phyloP scores from a whole-genome alignment of 306 rosid genomes.

The Trifolium subterraneum region DNA sequence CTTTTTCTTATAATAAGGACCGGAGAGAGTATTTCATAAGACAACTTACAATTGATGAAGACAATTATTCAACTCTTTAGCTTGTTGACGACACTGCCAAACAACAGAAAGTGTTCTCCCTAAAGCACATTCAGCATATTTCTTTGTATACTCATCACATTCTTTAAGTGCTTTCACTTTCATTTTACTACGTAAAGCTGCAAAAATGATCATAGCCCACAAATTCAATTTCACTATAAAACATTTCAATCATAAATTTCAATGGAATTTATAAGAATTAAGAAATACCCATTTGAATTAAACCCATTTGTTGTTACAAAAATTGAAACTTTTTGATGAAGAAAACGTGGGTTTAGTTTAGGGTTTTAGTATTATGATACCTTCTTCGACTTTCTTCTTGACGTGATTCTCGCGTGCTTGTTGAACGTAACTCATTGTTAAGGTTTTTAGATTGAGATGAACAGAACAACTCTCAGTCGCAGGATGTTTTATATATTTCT shows the following conservation, averaged over 20 bases:
- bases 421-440: conserved; percentile 72
- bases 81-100: conserved; percentile 80
- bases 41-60: conserved; percentile 81
- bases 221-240: conserved; percentile 6
- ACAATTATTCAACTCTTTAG: conserved; percentile 79
- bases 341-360: conserved; percentile 35
- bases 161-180: conserved; percentile 87
- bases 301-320: not conserved
- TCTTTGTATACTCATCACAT: conserved; percentile 71
- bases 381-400: conserved; percentile 98
- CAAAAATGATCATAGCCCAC: conserved; percentile 4
- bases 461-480: not conserved
- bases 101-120: conserved; percentile 90
- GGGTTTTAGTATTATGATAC: conserved; percentile 52
- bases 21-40: conserved; percentile 13
- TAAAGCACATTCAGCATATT: conserved; percentile 81
- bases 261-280: not conserved
- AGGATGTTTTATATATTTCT: too few relatives aligned
- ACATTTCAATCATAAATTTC: not conserved
- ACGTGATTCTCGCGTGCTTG: conserved; percentile 96
- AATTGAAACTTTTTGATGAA: not conserved
- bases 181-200: conserved; percentile 96
- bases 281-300: not conserved
- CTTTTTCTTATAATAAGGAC: too few relatives aligned
- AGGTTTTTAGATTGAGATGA: conserved; percentile 14